Conservation (phyloP, 345 rosid genomes). For the Pistacia vera region DNA sequence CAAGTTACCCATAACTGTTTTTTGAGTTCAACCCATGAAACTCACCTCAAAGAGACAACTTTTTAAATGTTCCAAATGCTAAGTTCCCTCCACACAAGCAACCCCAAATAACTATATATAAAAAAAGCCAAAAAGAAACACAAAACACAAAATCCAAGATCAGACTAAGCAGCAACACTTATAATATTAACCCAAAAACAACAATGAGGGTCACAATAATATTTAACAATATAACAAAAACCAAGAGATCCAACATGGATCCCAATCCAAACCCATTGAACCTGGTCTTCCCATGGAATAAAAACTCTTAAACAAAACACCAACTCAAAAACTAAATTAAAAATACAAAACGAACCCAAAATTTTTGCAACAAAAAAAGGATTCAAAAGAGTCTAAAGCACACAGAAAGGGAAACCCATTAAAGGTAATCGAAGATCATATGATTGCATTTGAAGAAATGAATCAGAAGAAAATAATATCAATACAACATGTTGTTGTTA, state of each 20-base stretch:
- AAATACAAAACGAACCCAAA: constrained; percentile 8
- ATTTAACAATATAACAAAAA: constrained; percentile 32
- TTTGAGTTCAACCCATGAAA: constrained; percentile 74
- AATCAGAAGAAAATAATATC: constrained; percentile 17
- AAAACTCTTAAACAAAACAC: constrained; percentile 15
- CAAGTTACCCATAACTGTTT: constrained; percentile 55
- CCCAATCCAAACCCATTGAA: constrained; percentile 80
- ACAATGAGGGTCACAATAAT: constrained; percentile 20
- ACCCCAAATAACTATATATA: constrained; percentile 43
- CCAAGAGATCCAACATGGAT: constrained; percentile 83
- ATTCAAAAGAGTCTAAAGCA: constrained; percentile 23
- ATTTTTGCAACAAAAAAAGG: constrained; percentile 38
- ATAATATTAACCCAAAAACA: constrained; percentile 22
- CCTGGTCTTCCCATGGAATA: constrained; percentile 41
- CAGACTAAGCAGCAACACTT: constrained; percentile 37
- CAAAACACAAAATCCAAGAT: constrained; percentile 54
- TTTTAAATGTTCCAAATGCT: constrained; percentile 45
- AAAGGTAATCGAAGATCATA: constrained; percentile 42
- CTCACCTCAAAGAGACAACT: constrained; percentile 40
- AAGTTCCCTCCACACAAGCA: constrained; percentile 56
- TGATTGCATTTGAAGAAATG: constrained; percentile 46
- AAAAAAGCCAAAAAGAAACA: constrained; percentile 13
- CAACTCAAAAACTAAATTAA: neutral
- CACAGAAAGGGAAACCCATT: constrained; percentile 30
- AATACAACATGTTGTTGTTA: neutral